A percentile compares a stretch with the other conserved stretches of the same genome.
Conservation (phyloP, 2,329 filamentous ascomycete genomes). For the Onygenales sp. region DNA sequence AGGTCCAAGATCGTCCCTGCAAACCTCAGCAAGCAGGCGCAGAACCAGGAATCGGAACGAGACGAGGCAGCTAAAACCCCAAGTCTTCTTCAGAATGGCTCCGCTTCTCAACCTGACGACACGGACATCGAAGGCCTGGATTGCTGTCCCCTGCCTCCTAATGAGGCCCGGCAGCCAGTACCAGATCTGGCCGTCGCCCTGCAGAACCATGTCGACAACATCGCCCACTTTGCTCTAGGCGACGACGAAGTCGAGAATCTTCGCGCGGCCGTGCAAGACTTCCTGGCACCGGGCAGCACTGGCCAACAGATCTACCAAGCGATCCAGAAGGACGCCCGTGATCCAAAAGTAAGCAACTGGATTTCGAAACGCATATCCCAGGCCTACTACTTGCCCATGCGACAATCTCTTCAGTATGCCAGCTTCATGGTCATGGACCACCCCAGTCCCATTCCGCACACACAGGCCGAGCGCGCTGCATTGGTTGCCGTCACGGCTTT, state of each 20-base stretch:
- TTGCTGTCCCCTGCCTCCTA: neutral
- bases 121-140: neutral
- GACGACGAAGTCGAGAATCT: neutral
- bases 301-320: neutral
- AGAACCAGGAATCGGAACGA: neutral
- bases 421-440: neutral
- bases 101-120: neutral
- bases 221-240: neutral
- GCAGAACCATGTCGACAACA: neutral
- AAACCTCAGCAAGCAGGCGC: neutral
- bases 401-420: neutral
- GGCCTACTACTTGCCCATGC: neutral
- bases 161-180: neutral
- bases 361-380: neutral
- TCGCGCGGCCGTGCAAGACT: neutral
- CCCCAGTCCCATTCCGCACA: constrained; percentile 1
- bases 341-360: constrained; percentile 4
- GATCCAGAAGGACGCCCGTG: neutral
- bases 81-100: neutral
- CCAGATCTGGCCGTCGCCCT: neutral
- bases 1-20: neutral
- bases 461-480: constrained; percentile 1
- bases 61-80: neutral
- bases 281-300: neutral
- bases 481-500: neutral